Percentiles rank a stretch among this genome's conserved stretches.
phyloP scores from a whole-genome alignment of 495 filamentous ascomycete species.

The Apodospora peruviana region DNA sequence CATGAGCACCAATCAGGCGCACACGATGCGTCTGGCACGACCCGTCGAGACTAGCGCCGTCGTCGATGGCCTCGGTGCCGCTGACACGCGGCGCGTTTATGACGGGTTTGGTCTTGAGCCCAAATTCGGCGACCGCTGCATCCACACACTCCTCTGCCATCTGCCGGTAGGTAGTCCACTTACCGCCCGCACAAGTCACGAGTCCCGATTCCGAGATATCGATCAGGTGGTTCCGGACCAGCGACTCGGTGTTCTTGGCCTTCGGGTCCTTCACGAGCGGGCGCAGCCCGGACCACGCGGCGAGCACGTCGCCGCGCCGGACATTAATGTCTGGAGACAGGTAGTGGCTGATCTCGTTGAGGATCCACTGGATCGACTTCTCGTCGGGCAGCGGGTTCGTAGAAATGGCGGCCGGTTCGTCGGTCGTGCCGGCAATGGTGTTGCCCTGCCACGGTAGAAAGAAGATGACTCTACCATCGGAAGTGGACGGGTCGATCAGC shows the following conservation, averaged over 20 bases:
- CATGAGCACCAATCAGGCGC: conserved; percentile 86
- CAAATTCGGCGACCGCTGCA: conserved; percentile 73
- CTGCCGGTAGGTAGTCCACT: conserved; percentile 98
- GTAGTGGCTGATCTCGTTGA: conserved; percentile 85
- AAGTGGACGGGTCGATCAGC: conserved; percentile 88
- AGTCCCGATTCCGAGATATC: conserved; percentile 81
- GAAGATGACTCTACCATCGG: conserved; percentile 96
- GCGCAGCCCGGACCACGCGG: conserved; percentile 92
- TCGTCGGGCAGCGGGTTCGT: conserved; percentile 85
- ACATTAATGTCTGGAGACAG: conserved; percentile 90
- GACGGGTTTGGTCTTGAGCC: conserved; percentile 57
- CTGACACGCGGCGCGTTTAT: conserved; percentile 63
- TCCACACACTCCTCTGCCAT: conserved; percentile 98
- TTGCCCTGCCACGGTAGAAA: conserved; percentile 99
- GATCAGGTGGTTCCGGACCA: conserved; percentile 93
- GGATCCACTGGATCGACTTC: conserved; percentile 94
- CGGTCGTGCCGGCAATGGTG: conserved; percentile 96
- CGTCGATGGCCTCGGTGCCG: conserved; percentile 70
- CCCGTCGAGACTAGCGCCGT: conserved; percentile 73
- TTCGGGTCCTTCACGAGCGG: conserved; percentile 93
- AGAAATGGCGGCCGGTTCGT: conserved; percentile 74
- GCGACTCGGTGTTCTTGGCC: conserved; percentile 85
- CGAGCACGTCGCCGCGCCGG: conserved; percentile 87
- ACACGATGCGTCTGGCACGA: conserved; percentile 88
- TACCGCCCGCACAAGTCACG: conserved; percentile 91